A percentile compares a stretch with the other conserved stretches of the same genome.
phyloP scores from a whole-genome alignment of 352 stramenopile species.

The Phytopythium vexans region DNA sequence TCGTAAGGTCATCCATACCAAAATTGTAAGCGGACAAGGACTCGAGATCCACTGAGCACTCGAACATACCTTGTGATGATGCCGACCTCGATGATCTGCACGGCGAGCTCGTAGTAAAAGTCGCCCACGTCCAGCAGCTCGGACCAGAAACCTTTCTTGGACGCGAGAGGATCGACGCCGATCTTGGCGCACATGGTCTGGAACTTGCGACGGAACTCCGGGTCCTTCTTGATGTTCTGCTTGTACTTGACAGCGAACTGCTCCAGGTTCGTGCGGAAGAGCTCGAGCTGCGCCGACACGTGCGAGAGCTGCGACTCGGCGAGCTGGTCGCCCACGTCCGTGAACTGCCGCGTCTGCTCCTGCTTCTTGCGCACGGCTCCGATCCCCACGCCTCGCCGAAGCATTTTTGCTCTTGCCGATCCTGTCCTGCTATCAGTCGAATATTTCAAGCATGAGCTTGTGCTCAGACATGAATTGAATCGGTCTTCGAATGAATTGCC shows the following conservation, averaged over 20 bases:
- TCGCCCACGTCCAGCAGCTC: conserved; percentile 96
- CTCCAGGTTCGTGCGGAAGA: conserved; percentile 91
- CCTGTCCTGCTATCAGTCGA: not conserved
- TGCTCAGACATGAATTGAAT: conserved; percentile 8
- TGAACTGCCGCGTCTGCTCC: conserved; percentile 85
- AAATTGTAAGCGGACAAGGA: not conserved
- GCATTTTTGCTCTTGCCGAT: conserved; percentile 23
- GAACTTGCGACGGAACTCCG: conserved; percentile 93
- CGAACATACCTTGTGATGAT: conserved; percentile 81
- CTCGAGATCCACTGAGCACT: not conserved
- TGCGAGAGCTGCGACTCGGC: conserved; percentile 78
- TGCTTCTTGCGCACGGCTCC: conserved; percentile 86
- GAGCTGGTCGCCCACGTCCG: conserved; percentile 78
- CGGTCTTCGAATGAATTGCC: conserved; percentile 11
- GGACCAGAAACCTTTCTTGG: conserved; percentile 98
- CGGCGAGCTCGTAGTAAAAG: conserved; percentile 99
- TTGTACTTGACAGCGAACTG: conserved; percentile 94
- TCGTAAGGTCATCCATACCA: not conserved
- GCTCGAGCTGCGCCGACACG: conserved; percentile 79
- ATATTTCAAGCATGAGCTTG: conserved; percentile 4
- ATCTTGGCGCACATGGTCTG: conserved; percentile 96
- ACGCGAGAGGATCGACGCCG: conserved; percentile 96
- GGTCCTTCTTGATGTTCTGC: conserved; percentile 94
- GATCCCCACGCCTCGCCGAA: conserved; percentile 79
- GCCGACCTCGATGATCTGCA: conserved; percentile 98